Percentiles rank a stretch among this genome's conserved stretches.
These are phyloP conservation scores for Chaetothyriales sp. DNA, from an alignment of 2,329 filamentous ascomycete species.

Conservation along the genomic window DNA sequence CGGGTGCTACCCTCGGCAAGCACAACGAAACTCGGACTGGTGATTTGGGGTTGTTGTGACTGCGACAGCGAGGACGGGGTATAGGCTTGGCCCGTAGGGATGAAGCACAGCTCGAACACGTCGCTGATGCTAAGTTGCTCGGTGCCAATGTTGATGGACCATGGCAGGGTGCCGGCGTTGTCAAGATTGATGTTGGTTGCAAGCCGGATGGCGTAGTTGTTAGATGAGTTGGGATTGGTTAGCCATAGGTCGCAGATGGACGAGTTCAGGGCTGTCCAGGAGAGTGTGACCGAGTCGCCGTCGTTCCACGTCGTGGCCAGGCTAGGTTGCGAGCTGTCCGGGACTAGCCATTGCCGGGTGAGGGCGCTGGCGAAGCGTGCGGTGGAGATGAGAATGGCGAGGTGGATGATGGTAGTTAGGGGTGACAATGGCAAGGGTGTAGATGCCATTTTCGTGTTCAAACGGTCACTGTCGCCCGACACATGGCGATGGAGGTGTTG, in stretches of 20 bases:
- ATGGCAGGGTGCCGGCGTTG: conserved; percentile 1
- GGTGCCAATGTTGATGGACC: conserved; percentile 1
- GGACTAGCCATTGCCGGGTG: not conserved
- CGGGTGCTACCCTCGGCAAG: not conserved
- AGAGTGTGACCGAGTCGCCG: conserved; percentile 2
- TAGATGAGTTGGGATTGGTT: not conserved
- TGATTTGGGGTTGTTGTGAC: not conserved
- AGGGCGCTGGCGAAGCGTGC: conserved; percentile 27
- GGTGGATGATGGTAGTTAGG: not conserved
- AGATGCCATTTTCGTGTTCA: too few species aligned
- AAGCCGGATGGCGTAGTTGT: conserved; percentile 1
- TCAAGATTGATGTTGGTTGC: conserved; percentile 2
- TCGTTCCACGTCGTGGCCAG: conserved; percentile 1
- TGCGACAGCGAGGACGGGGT: not conserved
- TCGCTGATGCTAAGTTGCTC: not conserved
- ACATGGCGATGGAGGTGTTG: too few species aligned
- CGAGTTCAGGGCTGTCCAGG: conserved; percentile 1
- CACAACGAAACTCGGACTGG: conserved; percentile 2
- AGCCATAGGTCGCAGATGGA: conserved; percentile 3
- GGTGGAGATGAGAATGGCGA: conserved; percentile 22
- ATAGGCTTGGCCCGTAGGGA: not conserved
- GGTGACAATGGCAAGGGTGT: too few species aligned
- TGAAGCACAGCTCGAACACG: not conserved
- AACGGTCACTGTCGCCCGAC: too few species aligned
- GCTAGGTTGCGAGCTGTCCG: not conserved